These are phyloP conservation scores for Sporisorium iseilematis-ciliati DNA, from an alignment of 1,284 basidiomycete species.

Conservation along the genomic window DNA sequence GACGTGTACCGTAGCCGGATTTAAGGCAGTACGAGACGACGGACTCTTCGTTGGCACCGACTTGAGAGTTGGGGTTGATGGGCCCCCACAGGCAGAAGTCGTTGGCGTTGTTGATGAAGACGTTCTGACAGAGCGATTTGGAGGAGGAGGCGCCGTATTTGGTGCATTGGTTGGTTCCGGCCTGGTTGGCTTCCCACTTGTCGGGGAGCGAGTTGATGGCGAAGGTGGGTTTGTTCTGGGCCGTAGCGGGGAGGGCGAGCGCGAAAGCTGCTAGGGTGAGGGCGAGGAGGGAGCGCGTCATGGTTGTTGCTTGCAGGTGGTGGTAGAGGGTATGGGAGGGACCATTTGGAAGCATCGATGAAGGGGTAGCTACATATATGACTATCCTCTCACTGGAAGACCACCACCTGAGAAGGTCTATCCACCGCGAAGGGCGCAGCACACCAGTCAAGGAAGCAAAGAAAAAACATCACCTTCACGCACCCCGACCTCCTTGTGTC, in stretches of 20 bases:
- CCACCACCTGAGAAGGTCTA: too few species aligned
- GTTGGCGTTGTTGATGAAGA: conserved; percentile 61
- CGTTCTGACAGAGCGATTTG: conserved; percentile 62
- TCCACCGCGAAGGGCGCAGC: not conserved
- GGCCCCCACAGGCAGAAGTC: conserved; percentile 67
- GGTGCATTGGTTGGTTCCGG: conserved; percentile 62
- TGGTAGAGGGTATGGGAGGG: not conserved
- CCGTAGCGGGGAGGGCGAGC: conserved; percentile 11
- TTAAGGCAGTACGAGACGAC: conserved; percentile 80
- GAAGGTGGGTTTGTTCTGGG: conserved; percentile 55
- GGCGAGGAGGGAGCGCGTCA: conserved; percentile 25
- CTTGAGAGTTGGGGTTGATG: conserved; percentile 35
- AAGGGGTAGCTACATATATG: not conserved
- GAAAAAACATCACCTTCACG: not conserved
- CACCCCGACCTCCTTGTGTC: too few species aligned
- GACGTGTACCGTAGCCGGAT: conserved; percentile 73
- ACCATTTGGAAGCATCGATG: not conserved
- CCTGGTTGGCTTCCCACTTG: conserved; percentile 62
- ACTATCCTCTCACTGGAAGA: not conserved
- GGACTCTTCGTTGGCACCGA: conserved; percentile 72
- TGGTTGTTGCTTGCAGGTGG: not conserved
- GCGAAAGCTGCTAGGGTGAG: conserved; percentile 12
- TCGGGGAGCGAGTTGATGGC: conserved; percentile 55
- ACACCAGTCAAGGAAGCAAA: not conserved
- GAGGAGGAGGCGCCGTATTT: conserved; percentile 53